Evolutionary conservation across 2,329 filamentous ascomycete genomes (phyloP).

Genomic region (Spiromastix sp.): DNA sequence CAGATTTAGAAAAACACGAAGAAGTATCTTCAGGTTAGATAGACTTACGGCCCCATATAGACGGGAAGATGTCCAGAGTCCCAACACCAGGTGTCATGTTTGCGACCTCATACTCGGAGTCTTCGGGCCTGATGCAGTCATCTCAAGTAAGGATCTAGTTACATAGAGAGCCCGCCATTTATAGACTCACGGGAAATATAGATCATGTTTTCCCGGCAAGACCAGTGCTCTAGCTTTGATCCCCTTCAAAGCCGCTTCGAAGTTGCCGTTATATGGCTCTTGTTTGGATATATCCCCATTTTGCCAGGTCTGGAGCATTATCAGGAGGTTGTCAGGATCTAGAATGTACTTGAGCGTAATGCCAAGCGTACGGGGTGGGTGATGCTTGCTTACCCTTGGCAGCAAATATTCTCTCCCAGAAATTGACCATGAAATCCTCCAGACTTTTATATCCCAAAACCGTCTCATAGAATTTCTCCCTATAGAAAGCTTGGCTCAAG

Average conservation of each 20-base stretch:
- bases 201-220: slow-evolving; percentile 60
- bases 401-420: slow-evolving; percentile 67
- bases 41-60: slow-evolving; percentile 52
- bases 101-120: slow-evolving; percentile 62
- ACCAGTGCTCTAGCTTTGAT: slow-evolving; percentile 67
- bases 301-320: slow-evolving; percentile 73
- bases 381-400: slow-evolving; percentile 46
- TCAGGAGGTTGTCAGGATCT: slow-evolving; percentile 64
- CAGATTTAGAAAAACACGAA: slow-evolving; percentile 9
- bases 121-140: slow-evolving; percentile 50
- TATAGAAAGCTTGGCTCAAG: slow-evolving; percentile 69
- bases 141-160: slow-evolving; percentile 1
- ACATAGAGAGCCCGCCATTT: background rate
- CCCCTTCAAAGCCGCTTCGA: slow-evolving; percentile 53
- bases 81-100: slow-evolving; percentile 52
- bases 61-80: slow-evolving; percentile 44
- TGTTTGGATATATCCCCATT: slow-evolving; percentile 59
- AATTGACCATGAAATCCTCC: slow-evolving; percentile 63
- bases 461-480: slow-evolving; percentile 57
- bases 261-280: slow-evolving; percentile 56
- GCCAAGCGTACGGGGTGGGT: too few relatives aligned
- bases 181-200: slow-evolving; percentile 60
- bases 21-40: background rate
- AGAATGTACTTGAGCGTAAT: too few relatives aligned
- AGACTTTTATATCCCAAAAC: slow-evolving; percentile 55